Conservation (phyloP, 106 monocot genomes). For the Cymbidium sinense region DNA sequence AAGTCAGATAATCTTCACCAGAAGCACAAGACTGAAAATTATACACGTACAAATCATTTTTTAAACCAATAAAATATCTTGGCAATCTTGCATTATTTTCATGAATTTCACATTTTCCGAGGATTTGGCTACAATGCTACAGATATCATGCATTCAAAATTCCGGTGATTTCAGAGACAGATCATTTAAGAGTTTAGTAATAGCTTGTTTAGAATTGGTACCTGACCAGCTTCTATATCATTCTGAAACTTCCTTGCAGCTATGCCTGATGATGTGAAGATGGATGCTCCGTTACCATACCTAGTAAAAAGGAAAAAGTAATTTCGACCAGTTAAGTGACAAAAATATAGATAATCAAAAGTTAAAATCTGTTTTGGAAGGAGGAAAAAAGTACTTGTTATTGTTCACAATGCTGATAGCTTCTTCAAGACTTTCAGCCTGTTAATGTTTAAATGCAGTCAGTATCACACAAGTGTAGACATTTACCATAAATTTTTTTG, state of each 20-base stretch:
- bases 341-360: background rate
- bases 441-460: slow-evolving; percentile 4
- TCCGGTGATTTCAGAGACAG: background rate
- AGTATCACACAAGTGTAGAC: background rate
- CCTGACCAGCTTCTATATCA: slow-evolving; percentile 97
- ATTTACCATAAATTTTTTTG: background rate
- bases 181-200: no score
- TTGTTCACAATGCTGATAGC: slow-evolving; percentile 77
- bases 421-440: slow-evolving; percentile 88
- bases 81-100: background rate
- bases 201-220: slow-evolving; percentile 11
- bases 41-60: background rate
- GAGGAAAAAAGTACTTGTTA: slow-evolving; percentile 56
- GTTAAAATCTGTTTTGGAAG: background rate
- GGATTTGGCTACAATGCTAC: background rate
- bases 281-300: slow-evolving; percentile 96
- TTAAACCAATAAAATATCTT: background rate
- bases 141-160: background rate
- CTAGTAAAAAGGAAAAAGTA: slow-evolving; percentile 24
- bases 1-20: background rate
- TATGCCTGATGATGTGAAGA: slow-evolving; percentile 92
- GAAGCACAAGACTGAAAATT: background rate
- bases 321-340: background rate
- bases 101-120: background rate
- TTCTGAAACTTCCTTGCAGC: slow-evolving; percentile 92